These are phyloP conservation scores for Plasmodium berghei DNA, from an alignment of 169 alveolate species.

Conservation along the genomic window DNA sequence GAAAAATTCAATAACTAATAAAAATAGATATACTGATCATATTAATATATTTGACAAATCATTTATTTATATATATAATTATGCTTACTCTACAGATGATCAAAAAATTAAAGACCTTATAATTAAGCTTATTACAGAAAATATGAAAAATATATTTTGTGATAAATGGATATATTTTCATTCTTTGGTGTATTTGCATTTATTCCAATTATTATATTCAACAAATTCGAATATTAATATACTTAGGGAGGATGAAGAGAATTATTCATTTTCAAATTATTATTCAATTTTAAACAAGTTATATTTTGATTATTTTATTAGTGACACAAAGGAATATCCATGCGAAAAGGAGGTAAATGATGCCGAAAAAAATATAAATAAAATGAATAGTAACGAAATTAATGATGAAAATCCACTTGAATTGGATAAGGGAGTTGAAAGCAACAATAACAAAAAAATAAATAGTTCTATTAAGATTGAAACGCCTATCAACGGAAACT, in stretches of 20 bases:
- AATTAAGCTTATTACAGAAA: constrained; percentile 46
- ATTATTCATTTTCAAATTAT: constrained; percentile 34
- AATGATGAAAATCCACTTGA: background rate
- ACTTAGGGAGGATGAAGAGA: constrained; percentile 7
- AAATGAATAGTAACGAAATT: background rate
- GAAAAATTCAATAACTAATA: constrained; percentile 36
- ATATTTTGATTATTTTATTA: constrained; percentile 55
- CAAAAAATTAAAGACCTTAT: constrained; percentile 53
- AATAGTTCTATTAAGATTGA: background rate
- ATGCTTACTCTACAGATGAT: constrained; percentile 44
- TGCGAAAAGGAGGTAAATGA: background rate
- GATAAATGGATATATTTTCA: constrained; percentile 45
- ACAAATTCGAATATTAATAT: background rate
- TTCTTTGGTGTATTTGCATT: constrained; percentile 56
- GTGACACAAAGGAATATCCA: background rate
- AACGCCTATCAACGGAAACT: background rate
- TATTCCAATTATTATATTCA: constrained; percentile 38
- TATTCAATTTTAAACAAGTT: constrained; percentile 40
- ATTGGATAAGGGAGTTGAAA: background rate
- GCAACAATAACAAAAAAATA: background rate
- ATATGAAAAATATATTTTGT: constrained; percentile 33
- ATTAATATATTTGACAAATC: constrained; percentile 42
- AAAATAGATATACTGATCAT: constrained; percentile 10
- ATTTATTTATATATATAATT: constrained; percentile 58
- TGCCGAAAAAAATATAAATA: background rate